Evolutionary conservation across 176 grass and related monocot genomes (phyloP).

Genomic region (Chrysopogon serrulatus): DNA sequence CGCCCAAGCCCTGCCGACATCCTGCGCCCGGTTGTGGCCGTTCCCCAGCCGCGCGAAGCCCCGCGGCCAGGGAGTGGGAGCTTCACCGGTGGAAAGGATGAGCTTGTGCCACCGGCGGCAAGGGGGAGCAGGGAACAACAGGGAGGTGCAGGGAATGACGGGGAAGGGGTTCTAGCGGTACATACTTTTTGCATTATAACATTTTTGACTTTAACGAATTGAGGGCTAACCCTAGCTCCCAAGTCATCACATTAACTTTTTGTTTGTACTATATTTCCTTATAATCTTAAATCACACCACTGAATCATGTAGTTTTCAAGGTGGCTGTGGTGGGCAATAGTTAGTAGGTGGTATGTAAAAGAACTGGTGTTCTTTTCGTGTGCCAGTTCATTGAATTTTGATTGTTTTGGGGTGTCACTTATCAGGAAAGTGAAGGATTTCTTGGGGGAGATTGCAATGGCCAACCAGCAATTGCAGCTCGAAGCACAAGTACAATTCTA

Average conservation of each 20-base stretch:
- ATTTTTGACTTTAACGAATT: no score
- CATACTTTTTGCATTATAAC: not conserved
- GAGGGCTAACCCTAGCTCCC: not conserved
- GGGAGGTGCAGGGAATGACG: no score
- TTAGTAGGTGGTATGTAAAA: not conserved
- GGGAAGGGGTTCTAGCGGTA: not conserved
- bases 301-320: not conserved
- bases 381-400: not conserved
- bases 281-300: not conserved
- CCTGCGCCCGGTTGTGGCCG: no score
- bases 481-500: conserved; percentile 45
- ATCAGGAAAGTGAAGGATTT: conserved; percentile 77
- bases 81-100: no score
- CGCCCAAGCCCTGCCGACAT: no score
- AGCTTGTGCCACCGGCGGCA: no score
- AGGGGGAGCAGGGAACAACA: no score
- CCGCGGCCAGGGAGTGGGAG: no score
- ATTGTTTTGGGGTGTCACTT: conserved; percentile 46
- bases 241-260: conserved; percentile 5
- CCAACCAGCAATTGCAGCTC: conserved; percentile 71
- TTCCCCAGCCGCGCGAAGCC: no score
- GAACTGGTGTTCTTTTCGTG: not conserved
- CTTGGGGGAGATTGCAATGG: conserved; percentile 73
- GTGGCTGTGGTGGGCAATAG: not conserved
- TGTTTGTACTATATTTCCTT: not conserved